Base-by-base conservation (phyloP, 768 basidiomycete genomes). In the Lyophyllum semitale region DNA sequence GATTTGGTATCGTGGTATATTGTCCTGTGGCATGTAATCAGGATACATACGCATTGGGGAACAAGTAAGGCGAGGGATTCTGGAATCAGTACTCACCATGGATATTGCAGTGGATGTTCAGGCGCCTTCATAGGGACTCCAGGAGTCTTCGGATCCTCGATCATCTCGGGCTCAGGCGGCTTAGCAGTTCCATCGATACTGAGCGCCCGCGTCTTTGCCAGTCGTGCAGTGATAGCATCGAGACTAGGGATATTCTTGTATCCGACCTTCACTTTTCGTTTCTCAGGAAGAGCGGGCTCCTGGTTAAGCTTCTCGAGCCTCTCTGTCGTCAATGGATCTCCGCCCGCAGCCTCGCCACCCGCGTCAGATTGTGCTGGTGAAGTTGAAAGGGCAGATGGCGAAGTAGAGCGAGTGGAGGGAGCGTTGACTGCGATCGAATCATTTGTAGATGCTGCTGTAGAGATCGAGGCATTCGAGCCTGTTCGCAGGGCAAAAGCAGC, bases 161-260 rank as follows among this genome's bases (percentile, higher is more conserved):
- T 83, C 72, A 89, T 83, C 73, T 88, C 86, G 22, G 88, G 79
- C 57, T 90, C 90, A 5, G 89, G 88, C 2, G 89, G 88, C 59
- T 82, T 84, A 6, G 84, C 74, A 4, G 84, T 83, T 15, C 89
- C 82, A 65, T 84, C 82, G 61, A 84, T 72, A 60, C 81, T 83
- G 57, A 92, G 77, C 32, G 84, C 77, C 50, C 87, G 77, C 26
- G 87, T 77, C 72, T 88, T 88, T 49, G 85, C 88, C 54, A 93
- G 73, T 33, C 88, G 83, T 29, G 87, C 88, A 1, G 91, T 89
- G 73, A 94, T 93, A 26, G 88, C 89, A 65, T 93, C 91, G 51
- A 94, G 81, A 58, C 83, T 85, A 13, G 92, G 92, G 41, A 93
- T 89, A 65, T 92, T 93, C 84, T 92, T 93, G 73, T 91, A 93